These are phyloP conservation scores for Penicillium sp. DNA, from an alignment of 2,329 filamentous ascomycete species.

Conservation along the genomic window DNA sequence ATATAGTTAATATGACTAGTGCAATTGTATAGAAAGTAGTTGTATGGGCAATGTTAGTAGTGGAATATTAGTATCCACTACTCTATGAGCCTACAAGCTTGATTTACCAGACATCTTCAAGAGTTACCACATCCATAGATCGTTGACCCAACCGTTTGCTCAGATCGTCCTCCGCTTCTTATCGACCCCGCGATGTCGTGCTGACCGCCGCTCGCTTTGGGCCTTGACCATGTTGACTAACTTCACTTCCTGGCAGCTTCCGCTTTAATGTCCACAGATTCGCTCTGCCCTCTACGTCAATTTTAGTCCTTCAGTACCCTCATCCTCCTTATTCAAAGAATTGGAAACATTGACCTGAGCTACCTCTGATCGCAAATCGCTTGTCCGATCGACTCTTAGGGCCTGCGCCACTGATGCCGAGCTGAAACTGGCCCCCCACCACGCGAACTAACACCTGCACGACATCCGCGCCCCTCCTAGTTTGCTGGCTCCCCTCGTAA, in stretches of 20 bases:
- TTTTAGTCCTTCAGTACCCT: background rate
- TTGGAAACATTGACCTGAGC: background rate
- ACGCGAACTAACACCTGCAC: conserved; percentile 11
- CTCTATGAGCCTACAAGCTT: too few relatives aligned
- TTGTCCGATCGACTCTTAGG: background rate
- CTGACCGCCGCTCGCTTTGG: too few relatives aligned
- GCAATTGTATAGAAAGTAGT: background rate
- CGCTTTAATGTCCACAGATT: background rate
- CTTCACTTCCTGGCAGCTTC: background rate
- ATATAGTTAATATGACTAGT: background rate
- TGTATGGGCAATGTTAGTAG: too few relatives aligned
- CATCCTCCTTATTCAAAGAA: background rate
- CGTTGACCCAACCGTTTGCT: too few relatives aligned
- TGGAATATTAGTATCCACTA: too few relatives aligned
- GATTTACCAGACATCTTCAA: too few relatives aligned
- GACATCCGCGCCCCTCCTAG: conserved; percentile 1
- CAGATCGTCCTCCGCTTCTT: too few relatives aligned
- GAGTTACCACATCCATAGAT: too few relatives aligned
- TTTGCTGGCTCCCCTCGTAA: background rate
- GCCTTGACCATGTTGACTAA: background rate
- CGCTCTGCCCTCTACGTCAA: background rate
- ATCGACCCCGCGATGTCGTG: too few relatives aligned
- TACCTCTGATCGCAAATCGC: background rate
- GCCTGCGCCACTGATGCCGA: conserved; percentile 5
- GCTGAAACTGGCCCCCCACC: background rate